Evolutionary conservation across 345 rosid species (phyloP), one percentile per base, ranked within the genome.

Genomic region (Salix caprea): DNA sequence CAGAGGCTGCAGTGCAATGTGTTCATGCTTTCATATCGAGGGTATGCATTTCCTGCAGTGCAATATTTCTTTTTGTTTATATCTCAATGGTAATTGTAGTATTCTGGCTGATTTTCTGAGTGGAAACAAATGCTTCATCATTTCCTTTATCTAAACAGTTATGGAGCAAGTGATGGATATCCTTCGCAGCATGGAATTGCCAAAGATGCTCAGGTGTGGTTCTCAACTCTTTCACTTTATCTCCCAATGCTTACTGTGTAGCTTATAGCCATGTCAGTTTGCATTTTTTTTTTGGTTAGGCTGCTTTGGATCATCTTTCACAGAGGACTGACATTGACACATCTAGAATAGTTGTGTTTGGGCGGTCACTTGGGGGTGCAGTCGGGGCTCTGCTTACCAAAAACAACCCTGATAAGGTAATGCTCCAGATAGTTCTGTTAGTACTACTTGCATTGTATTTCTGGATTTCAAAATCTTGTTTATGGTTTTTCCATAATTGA

Each of bases 281-380:
- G 40, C 30, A 6, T 5, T 82, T 70, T 83, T 71, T 78, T 44
- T 54, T 67, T 84, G 56, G 74, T 74, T 82, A 96, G 99, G 98
- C 99, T 85, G 97, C 99, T 61, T 76, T 96, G 90, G 98, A 96
- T 84, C 97, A 96, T 83, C 98, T 96, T 67, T 82, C 67, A 78
- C 90, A 89, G 83, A 87, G 98, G 87, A 87, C 88, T 77, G 99
- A 96, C 82, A 90, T 94, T 85, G 99, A 94, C 84, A 87, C 95
- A 44, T 89, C 96, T 75, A 86, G 98, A 78, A 91, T 96, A 82
- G 79, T 94, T 48, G 97, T 96, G 2, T 96, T 96, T 80, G 99
- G 99, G 82, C 91, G 99, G 82, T 96, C 99, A 70, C 97, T 96
- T 44, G 99, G 99, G 37, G 99, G 99, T 83, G 99, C 99, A 44